These are phyloP conservation scores for Carpinus fangiana DNA, from an alignment of 306 rosid genomes.

Conservation along the genomic window DNA sequence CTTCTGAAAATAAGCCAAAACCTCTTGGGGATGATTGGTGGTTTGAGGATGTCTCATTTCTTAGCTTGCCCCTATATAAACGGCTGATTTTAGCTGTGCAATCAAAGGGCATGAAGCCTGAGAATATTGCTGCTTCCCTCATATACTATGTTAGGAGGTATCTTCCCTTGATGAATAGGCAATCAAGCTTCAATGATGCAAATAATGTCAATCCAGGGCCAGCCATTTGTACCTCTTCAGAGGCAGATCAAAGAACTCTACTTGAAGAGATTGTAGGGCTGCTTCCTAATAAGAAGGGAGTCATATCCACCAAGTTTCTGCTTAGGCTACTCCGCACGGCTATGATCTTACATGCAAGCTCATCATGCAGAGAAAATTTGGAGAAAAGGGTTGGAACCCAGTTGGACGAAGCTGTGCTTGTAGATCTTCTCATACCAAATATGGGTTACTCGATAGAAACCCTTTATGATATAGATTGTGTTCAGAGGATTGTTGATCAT, in stretches of 20 bases:
- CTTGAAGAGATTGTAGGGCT: slow-evolving; percentile 72
- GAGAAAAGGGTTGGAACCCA: slow-evolving; percentile 75
- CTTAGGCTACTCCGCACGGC: slow-evolving; percentile 67
- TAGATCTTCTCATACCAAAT: slow-evolving; percentile 82
- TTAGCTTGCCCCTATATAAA: slow-evolving; percentile 58
- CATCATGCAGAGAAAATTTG: slow-evolving; percentile 54
- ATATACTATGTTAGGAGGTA: slow-evolving; percentile 66
- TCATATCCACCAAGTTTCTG: slow-evolving; percentile 64
- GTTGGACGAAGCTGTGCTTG: slow-evolving; percentile 68
- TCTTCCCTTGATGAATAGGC: slow-evolving; percentile 59
- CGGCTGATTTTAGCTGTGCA: slow-evolving; percentile 61
- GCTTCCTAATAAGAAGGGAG: slow-evolving; percentile 60
- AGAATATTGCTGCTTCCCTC: slow-evolving; percentile 63
- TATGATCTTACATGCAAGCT: slow-evolving; percentile 57
- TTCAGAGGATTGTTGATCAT: slow-evolving; percentile 86
- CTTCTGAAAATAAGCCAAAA: slow-evolving; percentile 34
- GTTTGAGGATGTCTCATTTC: slow-evolving; percentile 68
- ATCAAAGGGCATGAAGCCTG: slow-evolving; percentile 58
- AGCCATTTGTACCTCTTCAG: slow-evolving; percentile 39
- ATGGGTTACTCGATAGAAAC: slow-evolving; percentile 82
- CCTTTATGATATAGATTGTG: slow-evolving; percentile 77
- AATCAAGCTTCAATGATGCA: slow-evolving; percentile 48
- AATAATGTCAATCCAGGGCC: slow-evolving; percentile 35
- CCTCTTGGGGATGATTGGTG: slow-evolving; percentile 78
- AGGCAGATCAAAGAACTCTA: slow-evolving; percentile 66